Evolutionary conservation across 768 basidiomycete genomes (phyloP).

Genomic region (Infundibulicybe gibba): DNA sequence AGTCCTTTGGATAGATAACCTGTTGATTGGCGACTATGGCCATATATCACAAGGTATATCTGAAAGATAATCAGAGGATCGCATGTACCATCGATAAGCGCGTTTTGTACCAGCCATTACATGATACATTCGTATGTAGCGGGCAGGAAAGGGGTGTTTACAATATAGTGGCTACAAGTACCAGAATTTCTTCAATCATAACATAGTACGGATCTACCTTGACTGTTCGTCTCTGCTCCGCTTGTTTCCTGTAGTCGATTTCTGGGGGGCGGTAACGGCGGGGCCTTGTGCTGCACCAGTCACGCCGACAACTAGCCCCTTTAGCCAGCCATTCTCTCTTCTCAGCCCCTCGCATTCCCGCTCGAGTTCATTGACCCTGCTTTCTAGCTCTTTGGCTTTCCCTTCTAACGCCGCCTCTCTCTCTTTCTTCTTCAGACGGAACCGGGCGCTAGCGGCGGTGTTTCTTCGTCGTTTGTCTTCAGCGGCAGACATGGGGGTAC

Average conservation of each 20-base stretch:
- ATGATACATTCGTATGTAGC: too few relatives aligned
- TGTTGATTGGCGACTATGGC: too few relatives aligned
- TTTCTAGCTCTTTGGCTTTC: conserved; percentile 81
- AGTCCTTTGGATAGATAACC: too few relatives aligned
- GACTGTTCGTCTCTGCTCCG: conserved; percentile 14
- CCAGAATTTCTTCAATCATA: too few relatives aligned
- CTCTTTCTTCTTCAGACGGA: conserved; percentile 95
- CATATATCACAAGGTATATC: too few relatives aligned
- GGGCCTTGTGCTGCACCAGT: conserved; percentile 62
- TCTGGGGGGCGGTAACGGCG: conserved; percentile 10
- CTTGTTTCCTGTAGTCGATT: conserved; percentile 11
- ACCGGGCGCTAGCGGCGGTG: conserved; percentile 90
- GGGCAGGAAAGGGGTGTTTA: too few relatives aligned
- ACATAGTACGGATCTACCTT: too few relatives aligned
- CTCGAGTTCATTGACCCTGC: conserved; percentile 77
- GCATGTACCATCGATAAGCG: too few relatives aligned
- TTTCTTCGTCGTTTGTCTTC: conserved; percentile 95
- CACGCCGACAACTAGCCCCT: conserved; percentile 85
- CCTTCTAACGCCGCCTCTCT: conserved; percentile 86
- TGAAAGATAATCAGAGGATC: too few relatives aligned
- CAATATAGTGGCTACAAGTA: too few relatives aligned
- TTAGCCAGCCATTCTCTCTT: conserved; percentile 90
- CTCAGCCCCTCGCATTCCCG: conserved; percentile 87
- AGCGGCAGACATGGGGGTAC: conserved; percentile 39
- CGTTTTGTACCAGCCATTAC: too few relatives aligned